These are phyloP conservation scores for Carallia pectinifolia DNA, from an alignment of 345 rosid species.

Conservation along the genomic window DNA sequence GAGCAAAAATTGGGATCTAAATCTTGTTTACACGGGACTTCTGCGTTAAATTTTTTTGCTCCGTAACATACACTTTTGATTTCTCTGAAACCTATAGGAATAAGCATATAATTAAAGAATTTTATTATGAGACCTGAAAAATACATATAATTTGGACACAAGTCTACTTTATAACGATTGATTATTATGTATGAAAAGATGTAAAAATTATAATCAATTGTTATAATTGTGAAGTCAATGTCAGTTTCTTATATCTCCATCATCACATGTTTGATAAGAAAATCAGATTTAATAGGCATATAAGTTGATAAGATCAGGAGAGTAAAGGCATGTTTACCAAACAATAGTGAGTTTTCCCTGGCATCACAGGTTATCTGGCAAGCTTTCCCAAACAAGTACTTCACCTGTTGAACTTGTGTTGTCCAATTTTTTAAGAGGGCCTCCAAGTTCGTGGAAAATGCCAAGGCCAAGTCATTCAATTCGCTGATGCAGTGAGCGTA, in stretches of 20 bases:
- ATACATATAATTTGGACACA: no score
- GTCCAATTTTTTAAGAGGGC: slow-evolving; percentile 10
- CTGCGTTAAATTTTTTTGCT: slow-evolving; percentile 12
- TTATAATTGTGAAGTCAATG: no score
- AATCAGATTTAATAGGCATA: no score
- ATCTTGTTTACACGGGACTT: slow-evolving; percentile 13
- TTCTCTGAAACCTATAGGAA: slow-evolving; percentile 24
- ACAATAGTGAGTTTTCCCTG: slow-evolving; percentile 12
- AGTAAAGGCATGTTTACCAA: slow-evolving; percentile 19
- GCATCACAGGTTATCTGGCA: slow-evolving; percentile 15
- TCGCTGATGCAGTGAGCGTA: no score
- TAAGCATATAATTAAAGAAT: no score
- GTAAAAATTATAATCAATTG: no score
- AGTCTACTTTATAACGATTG: no score
- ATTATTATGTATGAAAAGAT: no score
- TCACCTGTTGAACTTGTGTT: slow-evolving; percentile 11
- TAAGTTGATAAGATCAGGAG: no score
- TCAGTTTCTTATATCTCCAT: no score
- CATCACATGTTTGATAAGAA: no score
- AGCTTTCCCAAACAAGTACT: slow-evolving; percentile 34
- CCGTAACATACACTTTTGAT: slow-evolving; percentile 38
- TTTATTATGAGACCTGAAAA: no score
- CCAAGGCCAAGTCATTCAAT: slow-evolving; percentile 23
- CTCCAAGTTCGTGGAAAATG: slow-evolving; percentile 4
- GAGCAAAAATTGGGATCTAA: slow-evolving; percentile 19